phyloP scores from a whole-genome alignment of 108 stramenopile species.

The Aurantiochytrium sp. region DNA sequence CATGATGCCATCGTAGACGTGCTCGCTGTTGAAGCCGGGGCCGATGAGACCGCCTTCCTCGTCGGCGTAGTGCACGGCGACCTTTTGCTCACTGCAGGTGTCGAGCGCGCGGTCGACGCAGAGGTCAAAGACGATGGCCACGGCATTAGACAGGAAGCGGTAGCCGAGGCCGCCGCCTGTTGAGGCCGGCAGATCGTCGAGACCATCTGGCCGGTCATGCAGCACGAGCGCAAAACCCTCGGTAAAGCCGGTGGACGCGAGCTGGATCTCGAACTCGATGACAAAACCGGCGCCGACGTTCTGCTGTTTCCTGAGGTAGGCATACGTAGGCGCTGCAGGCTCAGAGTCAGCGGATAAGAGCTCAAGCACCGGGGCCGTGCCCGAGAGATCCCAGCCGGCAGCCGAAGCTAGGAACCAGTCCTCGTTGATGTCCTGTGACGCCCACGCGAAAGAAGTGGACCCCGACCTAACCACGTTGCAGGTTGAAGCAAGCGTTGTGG shows the following conservation, averaged over 20 bases:
- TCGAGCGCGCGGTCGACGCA: background rate
- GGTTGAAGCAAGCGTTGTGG: background rate
- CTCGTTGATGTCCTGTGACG: background rate
- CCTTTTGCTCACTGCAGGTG: background rate
- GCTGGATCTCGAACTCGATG: background rate
- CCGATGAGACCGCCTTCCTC: background rate
- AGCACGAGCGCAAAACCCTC: constrained; percentile 17
- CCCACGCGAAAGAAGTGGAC: background rate
- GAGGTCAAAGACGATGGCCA: constrained; percentile 9
- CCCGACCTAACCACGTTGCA: background rate
- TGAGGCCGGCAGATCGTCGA: background rate
- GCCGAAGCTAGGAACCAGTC: background rate
- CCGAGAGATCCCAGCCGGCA: background rate
- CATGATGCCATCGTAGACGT: background rate
- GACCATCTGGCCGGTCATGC: background rate
- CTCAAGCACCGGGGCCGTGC: background rate
- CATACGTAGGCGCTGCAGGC: background rate
- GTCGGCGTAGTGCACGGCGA: background rate
- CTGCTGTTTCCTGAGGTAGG: background rate
- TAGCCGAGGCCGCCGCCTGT: background rate
- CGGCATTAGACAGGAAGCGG: background rate
- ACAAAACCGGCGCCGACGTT: background rate
- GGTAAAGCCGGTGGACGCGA: background rate
- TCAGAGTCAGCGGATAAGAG: background rate
- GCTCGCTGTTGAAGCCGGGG: background rate